Percentiles rank a stretch among this genome's conserved stretches.
phyloP scores from a whole-genome alignment of 306 rosid species.

The Alnus rubra region DNA sequence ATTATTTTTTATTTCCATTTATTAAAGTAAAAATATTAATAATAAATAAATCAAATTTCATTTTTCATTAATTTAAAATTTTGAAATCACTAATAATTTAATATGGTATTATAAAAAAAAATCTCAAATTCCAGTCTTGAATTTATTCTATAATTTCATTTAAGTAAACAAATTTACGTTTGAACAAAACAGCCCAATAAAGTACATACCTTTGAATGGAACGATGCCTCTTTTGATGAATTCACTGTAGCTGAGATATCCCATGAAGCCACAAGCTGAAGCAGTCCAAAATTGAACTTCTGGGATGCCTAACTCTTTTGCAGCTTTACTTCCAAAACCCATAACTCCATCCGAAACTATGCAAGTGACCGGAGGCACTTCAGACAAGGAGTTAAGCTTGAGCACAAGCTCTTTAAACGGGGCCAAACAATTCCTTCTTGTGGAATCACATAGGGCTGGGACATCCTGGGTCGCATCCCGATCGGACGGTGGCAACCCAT shows the following conservation, averaged over 20 bases:
- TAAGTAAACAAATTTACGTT: no score
- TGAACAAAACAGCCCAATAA: background rate
- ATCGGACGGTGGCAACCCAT: slow-evolving; percentile 24
- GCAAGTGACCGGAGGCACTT: slow-evolving; percentile 35
- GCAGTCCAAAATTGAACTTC: slow-evolving; percentile 44
- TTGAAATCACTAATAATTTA: no score
- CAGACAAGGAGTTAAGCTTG: slow-evolving; percentile 21
- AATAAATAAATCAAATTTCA: no score
- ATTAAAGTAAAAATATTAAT: no score
- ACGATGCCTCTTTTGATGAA: slow-evolving; percentile 32
- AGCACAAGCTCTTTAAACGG: slow-evolving; percentile 33
- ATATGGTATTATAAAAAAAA: no score
- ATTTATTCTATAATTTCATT: no score
- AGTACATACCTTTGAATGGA: slow-evolving; percentile 37
- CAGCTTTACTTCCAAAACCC: slow-evolving; percentile 36
- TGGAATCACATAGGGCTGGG: slow-evolving; percentile 27
- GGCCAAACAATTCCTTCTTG: slow-evolving; percentile 23
- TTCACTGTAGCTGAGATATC: slow-evolving; percentile 30
- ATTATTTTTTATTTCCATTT: no score
- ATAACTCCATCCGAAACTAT: slow-evolving; percentile 33
- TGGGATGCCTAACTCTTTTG: slow-evolving; percentile 33
- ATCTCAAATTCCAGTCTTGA: no score
- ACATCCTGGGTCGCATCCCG: slow-evolving; percentile 28
- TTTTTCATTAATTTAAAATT: no score
- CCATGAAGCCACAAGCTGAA: slow-evolving; percentile 45